Conservation (phyloP, 441 rosid species). For the Lepidium campestre region DNA sequence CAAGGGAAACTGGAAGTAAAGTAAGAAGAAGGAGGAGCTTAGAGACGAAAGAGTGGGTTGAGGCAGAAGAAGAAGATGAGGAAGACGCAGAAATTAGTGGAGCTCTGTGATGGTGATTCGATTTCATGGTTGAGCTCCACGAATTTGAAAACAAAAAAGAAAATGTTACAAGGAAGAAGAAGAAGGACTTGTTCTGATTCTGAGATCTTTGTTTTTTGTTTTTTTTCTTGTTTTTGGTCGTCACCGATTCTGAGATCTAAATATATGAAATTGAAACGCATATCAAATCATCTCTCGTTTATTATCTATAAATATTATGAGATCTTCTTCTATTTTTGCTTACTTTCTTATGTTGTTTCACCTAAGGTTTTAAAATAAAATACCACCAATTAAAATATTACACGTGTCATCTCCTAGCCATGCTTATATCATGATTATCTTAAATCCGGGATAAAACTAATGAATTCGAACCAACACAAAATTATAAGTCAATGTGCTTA, state of each 20-base stretch:
- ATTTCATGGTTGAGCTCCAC: constrained; percentile 41
- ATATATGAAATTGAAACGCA: neutral
- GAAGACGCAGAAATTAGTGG: constrained; percentile 34
- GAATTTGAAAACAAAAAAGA: neutral
- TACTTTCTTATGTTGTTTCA: neutral
- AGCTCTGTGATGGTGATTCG: constrained; percentile 43
- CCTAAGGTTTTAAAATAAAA: neutral
- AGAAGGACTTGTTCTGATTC: neutral
- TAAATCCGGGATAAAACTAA: neutral
- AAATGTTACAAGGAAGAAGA: neutral
- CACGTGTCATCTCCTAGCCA: neutral
- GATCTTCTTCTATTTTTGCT: neutral
- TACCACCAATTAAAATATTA: neutral
- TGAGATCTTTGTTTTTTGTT: constrained; percentile 11
- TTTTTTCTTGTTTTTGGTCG: neutral
- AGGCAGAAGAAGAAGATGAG: constrained; percentile 32
- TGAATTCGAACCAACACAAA: neutral
- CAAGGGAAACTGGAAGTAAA: constrained; percentile 79
- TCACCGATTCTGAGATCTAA: neutral
- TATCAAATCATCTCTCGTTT: neutral
- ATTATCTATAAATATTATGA: neutral
- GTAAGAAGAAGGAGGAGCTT: constrained; percentile 80
- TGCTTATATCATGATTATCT: neutral
- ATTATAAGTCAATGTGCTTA: too few relatives aligned
- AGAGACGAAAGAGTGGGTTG: constrained; percentile 46